Percentiles rank a stretch among this genome's conserved stretches.
phyloP scores from a whole-genome alignment of 2,329 filamentous ascomycete species.

The Alternaria triticina region DNA sequence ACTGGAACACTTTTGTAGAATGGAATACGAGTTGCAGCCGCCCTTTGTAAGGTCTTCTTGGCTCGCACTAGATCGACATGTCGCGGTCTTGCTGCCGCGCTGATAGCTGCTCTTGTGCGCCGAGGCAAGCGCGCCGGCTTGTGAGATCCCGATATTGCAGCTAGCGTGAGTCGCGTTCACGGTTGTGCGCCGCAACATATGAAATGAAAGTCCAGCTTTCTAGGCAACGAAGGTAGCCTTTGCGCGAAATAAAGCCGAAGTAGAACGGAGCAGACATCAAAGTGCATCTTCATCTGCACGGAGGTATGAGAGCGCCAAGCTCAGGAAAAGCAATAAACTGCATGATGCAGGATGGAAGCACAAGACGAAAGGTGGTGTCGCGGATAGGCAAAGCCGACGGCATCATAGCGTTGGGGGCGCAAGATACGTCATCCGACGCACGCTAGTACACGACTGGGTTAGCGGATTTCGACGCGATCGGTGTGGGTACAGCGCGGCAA shows the following conservation, averaged over 20 bases:
- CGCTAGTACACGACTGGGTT: not conserved
- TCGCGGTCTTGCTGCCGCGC: not conserved
- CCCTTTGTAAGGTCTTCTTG: not conserved
- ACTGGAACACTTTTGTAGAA: not conserved
- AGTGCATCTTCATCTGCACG: not conserved
- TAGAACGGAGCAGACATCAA: not conserved
- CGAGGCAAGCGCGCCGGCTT: not conserved
- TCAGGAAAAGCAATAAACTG: not conserved
- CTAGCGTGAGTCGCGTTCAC: not conserved
- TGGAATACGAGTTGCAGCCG: not conserved
- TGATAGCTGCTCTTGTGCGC: not conserved
- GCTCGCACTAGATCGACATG: not conserved
- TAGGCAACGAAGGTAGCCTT: not conserved
- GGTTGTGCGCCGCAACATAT: not conserved
- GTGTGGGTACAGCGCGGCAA: not conserved
- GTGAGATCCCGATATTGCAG: not conserved
- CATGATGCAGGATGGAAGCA: not conserved
- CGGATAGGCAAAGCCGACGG: not conserved
- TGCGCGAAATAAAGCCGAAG: not conserved
- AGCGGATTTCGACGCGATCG: not conserved
- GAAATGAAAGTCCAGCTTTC: not conserved
- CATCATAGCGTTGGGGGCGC: not conserved
- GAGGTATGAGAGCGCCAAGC: not conserved
- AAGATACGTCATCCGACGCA: not conserved
- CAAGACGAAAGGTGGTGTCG: not conserved